Evolutionary conservation across 2,329 filamentous ascomycete genomes (phyloP).

Genomic region (Dryadomyces quercus-mongolicae): DNA sequence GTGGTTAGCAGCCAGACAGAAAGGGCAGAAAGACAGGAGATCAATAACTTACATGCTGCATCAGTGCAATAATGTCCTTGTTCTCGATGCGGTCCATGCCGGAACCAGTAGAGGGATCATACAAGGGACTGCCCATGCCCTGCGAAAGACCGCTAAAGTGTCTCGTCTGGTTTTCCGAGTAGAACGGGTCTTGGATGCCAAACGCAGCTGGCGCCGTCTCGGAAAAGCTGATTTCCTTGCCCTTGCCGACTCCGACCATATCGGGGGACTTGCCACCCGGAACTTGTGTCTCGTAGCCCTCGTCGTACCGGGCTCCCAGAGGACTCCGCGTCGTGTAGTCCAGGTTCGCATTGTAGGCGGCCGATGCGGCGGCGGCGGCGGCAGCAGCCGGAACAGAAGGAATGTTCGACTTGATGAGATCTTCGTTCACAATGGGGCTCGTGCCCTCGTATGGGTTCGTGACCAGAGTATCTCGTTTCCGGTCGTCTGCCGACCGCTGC

Average conservation of each 20-base stretch:
- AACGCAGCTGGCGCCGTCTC: slow-evolving; percentile 26
- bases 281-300: slow-evolving; percentile 80
- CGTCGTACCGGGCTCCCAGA: slow-evolving; percentile 54
- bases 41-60: slow-evolving; percentile 67
- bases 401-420: slow-evolving; percentile 23
- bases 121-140: slow-evolving; percentile 78
- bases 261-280: slow-evolving; percentile 45
- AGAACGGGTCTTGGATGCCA: slow-evolving; percentile 45
- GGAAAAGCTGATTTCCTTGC: slow-evolving; percentile 43
- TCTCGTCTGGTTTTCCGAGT: slow-evolving; percentile 44
- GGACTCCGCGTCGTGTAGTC: slow-evolving; percentile 44
- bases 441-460: slow-evolving; percentile 57
- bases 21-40: not conserved
- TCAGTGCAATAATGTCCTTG: slow-evolving; percentile 90
- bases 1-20: not conserved
- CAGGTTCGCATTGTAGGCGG: slow-evolving; percentile 5
- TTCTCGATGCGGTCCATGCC: slow-evolving; percentile 89
- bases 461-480: slow-evolving; percentile 53
- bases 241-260: slow-evolving; percentile 32
- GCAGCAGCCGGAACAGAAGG: slow-evolving; percentile 16
- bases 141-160: slow-evolving; percentile 85
- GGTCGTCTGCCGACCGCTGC: slow-evolving; percentile 48
- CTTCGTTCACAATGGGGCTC: slow-evolving; percentile 45
- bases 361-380: slow-evolving; percentile 7
- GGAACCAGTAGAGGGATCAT: slow-evolving; percentile 76